Conservation (phyloP, 2,329 filamentous ascomycete genomes). For the Sporothrix curviconia region DNA sequence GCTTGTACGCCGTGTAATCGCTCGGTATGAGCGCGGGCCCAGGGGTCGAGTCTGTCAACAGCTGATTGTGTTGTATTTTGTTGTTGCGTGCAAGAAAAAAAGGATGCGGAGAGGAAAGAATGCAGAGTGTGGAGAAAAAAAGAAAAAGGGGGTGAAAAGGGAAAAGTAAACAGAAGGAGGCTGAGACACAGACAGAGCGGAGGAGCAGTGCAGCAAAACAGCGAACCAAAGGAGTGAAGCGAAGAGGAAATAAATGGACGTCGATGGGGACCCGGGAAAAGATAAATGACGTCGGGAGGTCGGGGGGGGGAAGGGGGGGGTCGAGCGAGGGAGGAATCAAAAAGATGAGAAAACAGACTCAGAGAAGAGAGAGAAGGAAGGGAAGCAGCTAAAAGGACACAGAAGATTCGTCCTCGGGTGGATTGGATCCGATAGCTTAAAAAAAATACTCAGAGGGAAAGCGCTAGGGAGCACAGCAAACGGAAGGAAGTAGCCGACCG, state of each 20-base stretch:
- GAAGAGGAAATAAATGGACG: not conserved
- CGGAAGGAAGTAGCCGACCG: not conserved
- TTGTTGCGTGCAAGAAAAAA: too few relatives aligned
- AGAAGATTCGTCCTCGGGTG: not conserved
- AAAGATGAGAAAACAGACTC: not conserved
- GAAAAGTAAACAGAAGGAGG: not conserved
- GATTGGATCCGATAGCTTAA: constrained; percentile 4
- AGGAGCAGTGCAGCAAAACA: too few relatives aligned
- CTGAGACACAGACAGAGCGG: not conserved
- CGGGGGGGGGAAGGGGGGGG: not conserved
- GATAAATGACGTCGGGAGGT: not conserved
- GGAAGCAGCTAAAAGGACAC: not conserved
- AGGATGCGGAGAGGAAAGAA: not conserved
- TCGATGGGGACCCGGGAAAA: not conserved
- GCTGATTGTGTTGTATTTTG: not conserved
- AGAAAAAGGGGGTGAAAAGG: not conserved
- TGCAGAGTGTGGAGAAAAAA: not conserved
- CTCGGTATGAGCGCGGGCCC: too few relatives aligned
- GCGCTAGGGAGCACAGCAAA: not conserved
- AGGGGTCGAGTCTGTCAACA: too few relatives aligned
- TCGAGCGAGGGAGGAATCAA: too few relatives aligned
- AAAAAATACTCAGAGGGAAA: not conserved
- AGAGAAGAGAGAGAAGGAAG: not conserved
- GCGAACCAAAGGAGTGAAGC: not conserved
- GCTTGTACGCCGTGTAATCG: not conserved